These are phyloP conservation scores for Apiospora sp. DNA, from an alignment of 2,329 filamentous ascomycete species.

Conservation along the genomic window DNA sequence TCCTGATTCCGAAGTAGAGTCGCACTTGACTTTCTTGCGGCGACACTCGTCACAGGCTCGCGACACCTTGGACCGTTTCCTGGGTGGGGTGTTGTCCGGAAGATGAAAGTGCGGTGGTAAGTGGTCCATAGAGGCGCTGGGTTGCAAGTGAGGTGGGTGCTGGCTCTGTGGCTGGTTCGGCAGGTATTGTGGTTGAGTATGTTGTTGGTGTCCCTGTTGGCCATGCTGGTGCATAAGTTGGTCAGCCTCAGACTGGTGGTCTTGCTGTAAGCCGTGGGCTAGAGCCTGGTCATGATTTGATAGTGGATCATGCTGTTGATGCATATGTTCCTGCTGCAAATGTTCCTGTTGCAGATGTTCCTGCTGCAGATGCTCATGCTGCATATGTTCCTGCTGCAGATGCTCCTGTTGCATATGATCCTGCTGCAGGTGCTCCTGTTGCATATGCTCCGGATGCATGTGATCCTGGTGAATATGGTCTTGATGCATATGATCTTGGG, in stretches of 20 bases:
- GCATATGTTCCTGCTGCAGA: conserved; percentile 33
- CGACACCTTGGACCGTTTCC: conserved; percentile 86
- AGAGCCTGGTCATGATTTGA: conserved; percentile 48
- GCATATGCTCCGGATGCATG: conserved; percentile 20
- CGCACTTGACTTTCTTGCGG: conserved; percentile 89
- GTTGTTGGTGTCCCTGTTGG: conserved; percentile 28
- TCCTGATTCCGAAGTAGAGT: conserved; percentile 72
- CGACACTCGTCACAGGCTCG: conserved; percentile 89
- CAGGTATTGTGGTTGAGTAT: conserved; percentile 30
- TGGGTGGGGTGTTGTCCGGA: conserved; percentile 65
- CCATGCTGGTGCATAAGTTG: conserved; percentile 33
- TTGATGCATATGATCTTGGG: conserved; percentile 10
- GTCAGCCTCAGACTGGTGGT: conserved; percentile 33
- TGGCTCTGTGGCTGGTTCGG: conserved; percentile 32
- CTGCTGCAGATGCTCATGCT: conserved; percentile 30
- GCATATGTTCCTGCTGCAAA: conserved; percentile 32
- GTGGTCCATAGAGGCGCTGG: conserved; percentile 36
- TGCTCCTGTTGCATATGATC: conserved; percentile 29
- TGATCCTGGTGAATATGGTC: conserved; percentile 26
- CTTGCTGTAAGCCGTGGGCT: conserved; percentile 45
- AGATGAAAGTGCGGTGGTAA: conserved; percentile 42
- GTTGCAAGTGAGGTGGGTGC: conserved; percentile 43
- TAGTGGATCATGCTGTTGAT: conserved; percentile 33
- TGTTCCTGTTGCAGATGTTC: conserved; percentile 35
- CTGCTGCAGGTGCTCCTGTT: conserved; percentile 23